phyloP scores from a whole-genome alignment of 306 rosid species.

The Amphicarpaea edgeworthii region DNA sequence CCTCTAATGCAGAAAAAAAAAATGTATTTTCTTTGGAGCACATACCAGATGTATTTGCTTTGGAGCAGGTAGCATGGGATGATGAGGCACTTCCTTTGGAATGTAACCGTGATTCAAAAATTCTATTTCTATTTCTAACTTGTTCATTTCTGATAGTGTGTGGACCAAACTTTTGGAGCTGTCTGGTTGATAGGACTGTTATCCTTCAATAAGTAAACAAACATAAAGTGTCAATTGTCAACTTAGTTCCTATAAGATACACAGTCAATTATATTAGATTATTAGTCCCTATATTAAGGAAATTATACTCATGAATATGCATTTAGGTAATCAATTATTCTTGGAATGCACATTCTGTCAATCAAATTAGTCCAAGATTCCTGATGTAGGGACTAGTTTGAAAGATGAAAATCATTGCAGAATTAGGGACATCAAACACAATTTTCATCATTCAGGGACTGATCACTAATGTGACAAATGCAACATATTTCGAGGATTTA shows the following conservation, averaged over 20 bases:
- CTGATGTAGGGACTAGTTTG: neutral
- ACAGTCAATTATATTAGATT: neutral
- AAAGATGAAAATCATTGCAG: neutral
- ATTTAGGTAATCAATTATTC: conserved; percentile 3
- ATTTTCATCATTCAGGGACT: neutral
- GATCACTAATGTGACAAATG: neutral
- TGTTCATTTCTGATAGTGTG: conserved; percentile 40
- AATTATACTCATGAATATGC: conserved; percentile 13
- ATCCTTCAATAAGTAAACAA: conserved; percentile 50
- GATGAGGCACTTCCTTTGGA: conserved; percentile 45
- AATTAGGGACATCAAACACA: neutral
- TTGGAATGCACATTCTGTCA: too few relatives aligned
- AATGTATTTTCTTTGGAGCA: conserved; percentile 39
- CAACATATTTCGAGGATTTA: neutral
- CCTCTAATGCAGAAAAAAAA: too few relatives aligned
- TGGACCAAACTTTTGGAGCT: conserved; percentile 34
- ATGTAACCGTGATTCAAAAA: conserved; percentile 51
- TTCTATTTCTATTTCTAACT: conserved; percentile 47
- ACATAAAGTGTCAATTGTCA: conserved; percentile 25
- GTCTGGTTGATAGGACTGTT: conserved; percentile 44
- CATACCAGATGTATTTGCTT: conserved; percentile 46
- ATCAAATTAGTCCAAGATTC: neutral
- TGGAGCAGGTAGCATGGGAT: conserved; percentile 48
- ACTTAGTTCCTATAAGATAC: neutral
- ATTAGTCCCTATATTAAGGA: neutral